Conservation (phyloP, 2,329 filamentous ascomycete species). For the Fulvia fulva region DNA sequence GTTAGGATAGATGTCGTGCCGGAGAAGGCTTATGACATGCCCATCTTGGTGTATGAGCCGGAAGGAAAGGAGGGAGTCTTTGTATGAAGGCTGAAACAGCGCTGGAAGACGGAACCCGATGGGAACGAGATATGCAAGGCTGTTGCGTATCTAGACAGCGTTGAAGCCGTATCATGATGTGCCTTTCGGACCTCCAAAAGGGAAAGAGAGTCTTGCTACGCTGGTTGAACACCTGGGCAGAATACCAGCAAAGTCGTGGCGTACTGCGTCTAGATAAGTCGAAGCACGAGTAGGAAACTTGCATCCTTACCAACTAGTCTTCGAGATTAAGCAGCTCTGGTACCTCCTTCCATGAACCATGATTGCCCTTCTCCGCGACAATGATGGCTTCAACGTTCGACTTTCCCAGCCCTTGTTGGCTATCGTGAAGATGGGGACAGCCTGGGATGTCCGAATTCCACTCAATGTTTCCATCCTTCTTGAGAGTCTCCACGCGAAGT, state of each 20-base stretch:
- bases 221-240: background rate
- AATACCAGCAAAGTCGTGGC: background rate
- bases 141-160: background rate
- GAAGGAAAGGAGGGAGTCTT: background rate
- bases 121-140: too few species aligned
- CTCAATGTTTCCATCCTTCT: slow-evolving; percentile 18
- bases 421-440: slow-evolving; percentile 26
- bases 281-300: too few species aligned
- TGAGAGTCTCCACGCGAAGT: slow-evolving; percentile 19
- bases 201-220: background rate
- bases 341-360: background rate
- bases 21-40: slow-evolving; percentile 21
- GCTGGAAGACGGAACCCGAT: background rate
- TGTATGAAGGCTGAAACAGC: background rate
- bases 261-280: background rate
- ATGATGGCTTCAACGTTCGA: slow-evolving; percentile 25
- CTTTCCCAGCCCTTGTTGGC: slow-evolving; percentile 19
- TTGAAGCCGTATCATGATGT: background rate
- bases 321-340: background rate
- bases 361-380: slow-evolving; percentile 15
- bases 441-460: slow-evolving; percentile 19
- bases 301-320: background rate
- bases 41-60: slow-evolving; percentile 17
- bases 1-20: slow-evolving; percentile 16
- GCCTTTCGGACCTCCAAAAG: background rate